Conservation (phyloP, 2,329 filamentous ascomycete species). For the Juglanconis juglandina region DNA sequence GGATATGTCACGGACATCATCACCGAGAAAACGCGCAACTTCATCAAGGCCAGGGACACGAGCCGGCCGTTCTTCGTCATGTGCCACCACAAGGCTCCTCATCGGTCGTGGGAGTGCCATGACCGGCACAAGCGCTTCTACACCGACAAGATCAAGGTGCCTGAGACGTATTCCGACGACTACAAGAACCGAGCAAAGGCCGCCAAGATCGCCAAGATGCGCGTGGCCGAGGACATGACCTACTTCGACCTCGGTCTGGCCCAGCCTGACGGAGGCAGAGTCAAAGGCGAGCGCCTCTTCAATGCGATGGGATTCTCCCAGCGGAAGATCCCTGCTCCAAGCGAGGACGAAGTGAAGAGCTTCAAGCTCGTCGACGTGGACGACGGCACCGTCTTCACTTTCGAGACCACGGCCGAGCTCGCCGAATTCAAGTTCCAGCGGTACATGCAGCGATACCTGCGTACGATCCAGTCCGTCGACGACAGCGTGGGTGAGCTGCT, state of each 20-base stretch:
- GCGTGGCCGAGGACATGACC: slow-evolving; percentile 48
- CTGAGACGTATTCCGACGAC: slow-evolving; percentile 51
- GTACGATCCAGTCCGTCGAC: slow-evolving; percentile 49
- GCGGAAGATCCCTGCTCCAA: slow-evolving; percentile 37
- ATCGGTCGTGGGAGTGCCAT: slow-evolving; percentile 50
- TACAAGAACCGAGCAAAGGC: slow-evolving; percentile 52
- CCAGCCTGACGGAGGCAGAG: slow-evolving; percentile 47
- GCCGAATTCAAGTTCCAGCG: slow-evolving; percentile 54
- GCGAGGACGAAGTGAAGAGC: slow-evolving; percentile 21
- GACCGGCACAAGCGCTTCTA: slow-evolving; percentile 47
- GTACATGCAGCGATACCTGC: slow-evolving; percentile 54
- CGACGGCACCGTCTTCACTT: slow-evolving; percentile 43
- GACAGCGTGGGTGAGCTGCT: slow-evolving; percentile 49
- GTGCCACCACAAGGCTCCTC: slow-evolving; percentile 56
- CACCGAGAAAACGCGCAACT: slow-evolving; percentile 45
- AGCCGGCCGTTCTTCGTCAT: slow-evolving; percentile 50
- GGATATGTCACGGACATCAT: slow-evolving; percentile 53
- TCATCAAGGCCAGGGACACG: slow-evolving; percentile 31
- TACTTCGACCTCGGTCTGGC: slow-evolving; percentile 49
- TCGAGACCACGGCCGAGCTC: slow-evolving; percentile 38
- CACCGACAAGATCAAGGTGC: slow-evolving; percentile 41
- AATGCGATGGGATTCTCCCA: slow-evolving; percentile 22
- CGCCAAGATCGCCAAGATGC: slow-evolving; percentile 48
- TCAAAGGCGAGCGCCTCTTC: slow-evolving; percentile 26
- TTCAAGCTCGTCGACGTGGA: slow-evolving; percentile 42